Evolutionary conservation across 2,329 filamentous ascomycete genomes (phyloP), one percentile per base, ranked within the genome.

Genomic region (Coleophoma eucalyptorum): DNA sequence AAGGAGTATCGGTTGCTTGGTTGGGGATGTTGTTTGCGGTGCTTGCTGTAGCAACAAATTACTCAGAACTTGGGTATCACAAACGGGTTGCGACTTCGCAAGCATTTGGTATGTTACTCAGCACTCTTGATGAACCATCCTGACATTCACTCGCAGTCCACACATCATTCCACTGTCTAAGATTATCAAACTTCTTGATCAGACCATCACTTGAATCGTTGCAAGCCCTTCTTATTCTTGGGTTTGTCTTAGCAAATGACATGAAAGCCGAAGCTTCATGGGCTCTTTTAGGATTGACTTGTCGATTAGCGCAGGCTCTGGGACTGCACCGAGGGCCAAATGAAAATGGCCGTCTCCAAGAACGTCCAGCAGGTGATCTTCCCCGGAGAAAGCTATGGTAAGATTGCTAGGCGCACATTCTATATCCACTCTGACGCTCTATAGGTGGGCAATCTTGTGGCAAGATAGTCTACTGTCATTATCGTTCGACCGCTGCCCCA

Each of bases 251-350:
- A 2, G 69, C 85, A 21, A 86, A 86, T 57, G 83, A 86, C 52
- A 86, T 86, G 83, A 86, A 86, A 60, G 82, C 83, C 1, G 83
- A 86, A 59, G 83, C 81, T 0, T 85, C 83, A 0, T 86, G 83
- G 83, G 82, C 82, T 0, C 64, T 86, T 48, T 75, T 84, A 46
- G 83, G 82, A 1, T 73, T 86, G 42, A 84, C 82, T 0, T 84
- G 81, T 54, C 76, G 83, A 21, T 72, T 86, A n/a, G 83, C 83
- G 0, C 81, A 86, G 61, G 84, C 82, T 0, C 69, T 86, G 1
- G 83, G 83, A 4, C 69, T 86, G 11, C 83, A 86, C 60, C 56
- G 62, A 46, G 62, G 58, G 16, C 61, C 61, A 31, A 49, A 52
- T 49, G 58, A 66, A 56, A 56, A 62, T 49, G 49, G 50, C 12